Evolutionary conservation across 2,329 filamentous ascomycete genomes (phyloP).

Genomic region (Colletotrichum sp.): DNA sequence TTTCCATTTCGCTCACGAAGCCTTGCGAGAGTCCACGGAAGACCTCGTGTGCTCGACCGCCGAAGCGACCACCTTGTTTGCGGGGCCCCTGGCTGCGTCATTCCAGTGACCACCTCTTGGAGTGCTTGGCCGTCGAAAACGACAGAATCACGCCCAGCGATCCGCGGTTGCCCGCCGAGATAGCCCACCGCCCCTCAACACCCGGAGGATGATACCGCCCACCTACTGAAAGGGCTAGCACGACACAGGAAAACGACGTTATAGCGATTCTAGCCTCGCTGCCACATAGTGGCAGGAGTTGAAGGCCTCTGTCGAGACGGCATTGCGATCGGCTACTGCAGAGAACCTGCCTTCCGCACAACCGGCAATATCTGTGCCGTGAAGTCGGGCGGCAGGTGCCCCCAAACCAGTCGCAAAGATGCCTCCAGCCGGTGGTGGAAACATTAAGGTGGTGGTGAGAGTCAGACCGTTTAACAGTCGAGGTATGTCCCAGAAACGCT

Average conservation of each 20-base stretch:
- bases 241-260: neutral
- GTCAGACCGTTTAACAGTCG: constrained; percentile 93
- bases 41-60: neutral
- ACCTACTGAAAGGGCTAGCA: neutral
- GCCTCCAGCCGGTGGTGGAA: constrained; percentile 80
- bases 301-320: neutral
- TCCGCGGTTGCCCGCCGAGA: neutral
- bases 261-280: neutral
- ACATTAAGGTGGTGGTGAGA: constrained; percentile 99
- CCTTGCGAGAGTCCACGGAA: neutral
- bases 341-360: constrained; percentile 11
- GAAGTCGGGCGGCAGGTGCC: constrained; percentile 19
- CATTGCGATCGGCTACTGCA: neutral
- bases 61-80: neutral
- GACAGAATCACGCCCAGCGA: constrained; percentile 7
- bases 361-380: neutral
- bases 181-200: neutral
- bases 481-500: constrained; percentile 60
- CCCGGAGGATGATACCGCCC: neutral
- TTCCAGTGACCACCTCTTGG: neutral
- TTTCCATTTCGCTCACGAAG: neutral
- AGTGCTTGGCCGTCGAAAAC: constrained; percentile 6
- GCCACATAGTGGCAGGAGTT: neutral
- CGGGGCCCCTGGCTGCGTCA: constrained; percentile 18
- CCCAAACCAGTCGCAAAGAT: constrained; percentile 43